A percentile compares a stretch with the other conserved stretches of the same genome.
Evolutionary conservation across 108 stramenopile genomes (phyloP).

Genomic region (Fragilaria crotonensis): DNA sequence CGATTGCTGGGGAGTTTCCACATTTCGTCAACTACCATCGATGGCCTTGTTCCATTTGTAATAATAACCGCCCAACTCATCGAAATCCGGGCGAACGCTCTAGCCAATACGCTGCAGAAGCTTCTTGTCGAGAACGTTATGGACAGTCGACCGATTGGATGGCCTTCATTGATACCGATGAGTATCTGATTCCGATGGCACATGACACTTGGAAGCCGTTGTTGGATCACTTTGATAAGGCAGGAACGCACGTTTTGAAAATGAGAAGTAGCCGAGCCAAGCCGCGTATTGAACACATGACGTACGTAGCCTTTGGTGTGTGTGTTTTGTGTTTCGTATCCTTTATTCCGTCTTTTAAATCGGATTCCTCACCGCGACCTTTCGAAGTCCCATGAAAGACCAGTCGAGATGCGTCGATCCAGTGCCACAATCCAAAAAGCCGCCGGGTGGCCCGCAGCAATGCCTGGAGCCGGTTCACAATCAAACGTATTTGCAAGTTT

Average conservation of each 20-base stretch:
- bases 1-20: constrained; percentile 34
- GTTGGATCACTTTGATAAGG: constrained; percentile 30
- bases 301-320: constrained; percentile 10
- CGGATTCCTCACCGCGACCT: background rate
- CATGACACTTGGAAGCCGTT: constrained; percentile 43
- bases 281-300: constrained; percentile 40
- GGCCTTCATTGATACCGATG: constrained; percentile 70
- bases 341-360: too few species aligned
- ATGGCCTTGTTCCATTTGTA: constrained; percentile 68
- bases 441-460: background rate
- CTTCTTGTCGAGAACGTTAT: constrained; percentile 61
- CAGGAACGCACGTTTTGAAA: constrained; percentile 39
- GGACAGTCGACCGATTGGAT: constrained; percentile 69
- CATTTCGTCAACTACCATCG: constrained; percentile 41
- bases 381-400: background rate
- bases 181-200: constrained; percentile 60
- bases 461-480: constrained; percentile 25
- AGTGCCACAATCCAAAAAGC: background rate
- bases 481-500: constrained; percentile 48
- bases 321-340: background rate
- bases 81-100: constrained; percentile 66
- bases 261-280: constrained; percentile 52
- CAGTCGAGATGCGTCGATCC: background rate
- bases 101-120: constrained; percentile 78
- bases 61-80: constrained; percentile 62